phyloP scores from a whole-genome alignment of 2,329 filamentous ascomycete species.

The Arachnopeziza araneosa region DNA sequence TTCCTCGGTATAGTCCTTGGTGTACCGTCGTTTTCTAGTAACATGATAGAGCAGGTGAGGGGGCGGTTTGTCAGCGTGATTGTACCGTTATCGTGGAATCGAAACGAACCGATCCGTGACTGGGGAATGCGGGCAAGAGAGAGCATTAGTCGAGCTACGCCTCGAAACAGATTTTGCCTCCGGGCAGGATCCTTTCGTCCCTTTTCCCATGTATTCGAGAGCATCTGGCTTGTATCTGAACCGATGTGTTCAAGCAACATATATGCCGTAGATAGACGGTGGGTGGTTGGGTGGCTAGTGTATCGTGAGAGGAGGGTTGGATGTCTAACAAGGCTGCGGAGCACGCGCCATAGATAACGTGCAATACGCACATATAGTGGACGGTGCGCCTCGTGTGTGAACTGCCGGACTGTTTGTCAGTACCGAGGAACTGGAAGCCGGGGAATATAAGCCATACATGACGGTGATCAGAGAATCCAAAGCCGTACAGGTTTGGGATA shows the following conservation, averaged over 20 bases:
- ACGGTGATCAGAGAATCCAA: conserved; percentile 25
- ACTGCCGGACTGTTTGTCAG: too few relatives aligned
- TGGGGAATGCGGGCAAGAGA: conserved; percentile 19
- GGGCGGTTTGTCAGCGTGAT: conserved; percentile 33
- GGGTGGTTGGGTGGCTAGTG: conserved; percentile 1
- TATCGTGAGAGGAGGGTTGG: conserved; percentile 12
- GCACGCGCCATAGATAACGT: conserved; percentile 9
- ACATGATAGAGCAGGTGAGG: conserved; percentile 24
- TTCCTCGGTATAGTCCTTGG: conserved; percentile 26
- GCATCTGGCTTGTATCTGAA: conserved; percentile 24
- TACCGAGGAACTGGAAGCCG: conserved; percentile 8
- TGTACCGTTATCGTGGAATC: conserved; percentile 28
- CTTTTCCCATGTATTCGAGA: conserved; percentile 24
- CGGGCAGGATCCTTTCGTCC: conserved; percentile 14
- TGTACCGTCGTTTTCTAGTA: conserved; percentile 32
- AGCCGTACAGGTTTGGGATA: conserved; percentile 27
- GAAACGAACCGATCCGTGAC: conserved; percentile 19
- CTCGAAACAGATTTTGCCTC: conserved; percentile 29
- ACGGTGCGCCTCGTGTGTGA: conserved; percentile 11
- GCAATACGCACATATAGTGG: conserved; percentile 15
- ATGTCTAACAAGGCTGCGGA: conserved; percentile 13
- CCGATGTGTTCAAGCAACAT: conserved; percentile 18
- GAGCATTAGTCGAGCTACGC: conserved; percentile 24
- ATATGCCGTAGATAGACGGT: conserved; percentile 13
- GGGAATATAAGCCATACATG: conserved; percentile 12